Evolutionary conservation across 257 asterid species (phyloP).

Genomic region (Gentiana macrophylla): DNA sequence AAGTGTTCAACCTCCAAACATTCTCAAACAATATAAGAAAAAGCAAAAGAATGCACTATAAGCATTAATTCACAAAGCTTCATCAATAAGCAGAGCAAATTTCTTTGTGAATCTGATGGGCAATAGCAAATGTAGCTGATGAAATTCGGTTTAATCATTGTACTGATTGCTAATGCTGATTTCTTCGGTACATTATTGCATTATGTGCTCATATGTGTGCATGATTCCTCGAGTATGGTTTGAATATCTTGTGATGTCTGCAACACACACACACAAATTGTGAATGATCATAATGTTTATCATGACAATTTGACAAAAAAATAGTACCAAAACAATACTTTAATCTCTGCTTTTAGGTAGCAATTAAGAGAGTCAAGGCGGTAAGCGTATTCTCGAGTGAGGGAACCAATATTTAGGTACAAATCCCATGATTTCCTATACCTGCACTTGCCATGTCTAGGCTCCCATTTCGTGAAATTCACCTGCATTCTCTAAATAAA

Average conservation of each 20-base stretch:
- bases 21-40: too few species aligned
- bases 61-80: too few species aligned
- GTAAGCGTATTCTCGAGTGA: too few species aligned
- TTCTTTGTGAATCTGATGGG: too few species aligned
- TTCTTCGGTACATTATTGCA: constrained; percentile 8
- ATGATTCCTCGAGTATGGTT: constrained; percentile 23
- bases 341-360: constrained; percentile 32
- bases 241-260: constrained; percentile 30
- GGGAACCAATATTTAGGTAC: constrained; percentile 25
- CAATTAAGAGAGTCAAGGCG: too few species aligned
- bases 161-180: too few species aligned
- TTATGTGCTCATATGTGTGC: constrained; percentile 37
- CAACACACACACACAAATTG: neutral
- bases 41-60: too few species aligned
- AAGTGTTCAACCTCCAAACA: too few species aligned
- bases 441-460: constrained; percentile 41
- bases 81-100: too few species aligned
- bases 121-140: too few species aligned
- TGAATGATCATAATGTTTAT: neutral
- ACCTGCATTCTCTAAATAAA: too few species aligned
- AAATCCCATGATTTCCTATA: constrained; percentile 59
- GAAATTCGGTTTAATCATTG: too few species aligned
- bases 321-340: constrained; percentile 15
- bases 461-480: constrained; percentile 29
- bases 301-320: neutral